Evolutionary conservation across 495 filamentous ascomycete genomes (phyloP), one percentile per base, ranked within the genome.

Genomic region (Annulohypoxylon maeteangense): DNA sequence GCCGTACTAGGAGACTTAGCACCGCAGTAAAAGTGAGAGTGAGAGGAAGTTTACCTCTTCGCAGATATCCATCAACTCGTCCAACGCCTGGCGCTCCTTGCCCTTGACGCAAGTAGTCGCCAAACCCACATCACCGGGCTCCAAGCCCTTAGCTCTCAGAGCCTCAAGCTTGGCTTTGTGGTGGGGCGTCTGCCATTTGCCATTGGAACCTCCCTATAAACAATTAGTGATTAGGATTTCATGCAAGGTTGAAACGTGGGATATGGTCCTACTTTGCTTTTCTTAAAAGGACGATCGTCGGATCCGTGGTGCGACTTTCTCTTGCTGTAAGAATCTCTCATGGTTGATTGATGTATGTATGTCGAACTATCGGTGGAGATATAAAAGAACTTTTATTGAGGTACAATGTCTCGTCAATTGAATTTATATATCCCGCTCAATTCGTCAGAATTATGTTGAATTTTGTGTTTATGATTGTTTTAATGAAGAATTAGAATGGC

Each of bases 51-150:
- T 34, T 76, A 94, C 93, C 83, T 95, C 87, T 16, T 90, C 86
- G 75, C 97, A 92, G 32, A 98, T 77, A 76, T 89, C 84, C 25
- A 84, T 80, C 45, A 93, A 78, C 75, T 99, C 95, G 36, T 82
- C 84, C 1, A 91, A 85, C 18, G 92, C 93, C 81, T 90, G 94
- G 20, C 80, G 82, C 81, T 99, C 95, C 79, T 87, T 90, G 56
- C 88, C 88, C 78, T 90, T 89, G 32, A 93, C 90, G 75, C 94
- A 98, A 1, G 96, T 97, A 25, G 91, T 88, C 87, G 95, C 98
- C 29, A 98, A 91, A 10, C 95, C 95, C 47, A 85, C 83, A 77
- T 95, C 93, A 14, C 95, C 95, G 23, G 88, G 82, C 68, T 92
- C 89, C 63, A 93, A 87, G 27, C 71, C 57, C 47, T 76, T 77